Evolutionary conservation across 805 yeast species (phyloP), one percentile per base, ranked within the genome.

Genomic region (Spathaspora arborariae): DNA sequence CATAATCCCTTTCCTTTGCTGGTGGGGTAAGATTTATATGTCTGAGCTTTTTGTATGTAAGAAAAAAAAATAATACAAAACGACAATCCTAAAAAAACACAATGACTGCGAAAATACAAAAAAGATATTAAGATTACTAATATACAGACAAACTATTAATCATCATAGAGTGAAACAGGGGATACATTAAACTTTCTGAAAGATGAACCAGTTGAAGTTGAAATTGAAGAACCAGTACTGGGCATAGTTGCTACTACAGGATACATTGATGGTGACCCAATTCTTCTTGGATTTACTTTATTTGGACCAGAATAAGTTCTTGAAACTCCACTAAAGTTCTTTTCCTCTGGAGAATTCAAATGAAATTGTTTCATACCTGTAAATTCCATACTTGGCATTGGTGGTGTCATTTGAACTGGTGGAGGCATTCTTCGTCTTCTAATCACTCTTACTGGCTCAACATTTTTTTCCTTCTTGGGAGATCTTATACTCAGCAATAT

Each of bases 281-380:
- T 13, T 13, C 35, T 13, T 10, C 8, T 30, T 15, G 11, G 33
- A 9, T 7, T 15, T 13, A 15, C 6, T 30, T 15, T 10, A 10
- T 30, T 30, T 30, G 18, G 18, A 8, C 4, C 15, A 10, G 33
- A 7, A 13, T 13, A 8, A n/a, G n/a, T 13, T 3, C n/a, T 30
- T n/a, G 35, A 30, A 30, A 36, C 22, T 11, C 19, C 27, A 20
- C 21, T n/a, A 37, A 37, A 37, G 20, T 18, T 30, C 19, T 19
- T 24, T 11, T 24, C n/a, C 5, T 16, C 34, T 10, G 42, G 42
- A 5, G 45, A 21, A 21, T 22, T 42, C 30, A 47, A 39, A 18
- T 35, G 46, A 30, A 47, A 47, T 19, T 43, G 48, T 22, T 47
- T 47, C 50, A 47, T 43, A 10, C 42, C 42, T 16, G 35, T 4